Evolutionary conservation across 2,329 filamentous ascomycete genomes (phyloP).

Genomic region (Ophiocordyceps polyrhachis-furcata): DNA sequence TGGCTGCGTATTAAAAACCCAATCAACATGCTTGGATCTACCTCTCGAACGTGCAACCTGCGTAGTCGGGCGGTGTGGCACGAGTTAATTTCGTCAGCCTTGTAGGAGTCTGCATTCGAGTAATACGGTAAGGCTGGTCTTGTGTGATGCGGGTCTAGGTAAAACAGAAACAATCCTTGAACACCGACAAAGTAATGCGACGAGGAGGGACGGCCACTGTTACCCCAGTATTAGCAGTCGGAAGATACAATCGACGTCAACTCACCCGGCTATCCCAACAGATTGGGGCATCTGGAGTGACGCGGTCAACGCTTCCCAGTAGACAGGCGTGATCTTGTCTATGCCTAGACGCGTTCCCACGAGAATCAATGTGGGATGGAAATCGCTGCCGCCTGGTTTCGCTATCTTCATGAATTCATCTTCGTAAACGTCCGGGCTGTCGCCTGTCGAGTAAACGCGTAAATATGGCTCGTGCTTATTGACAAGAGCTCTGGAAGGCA

Average conservation of each 20-base stretch:
- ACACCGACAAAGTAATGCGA: constrained; percentile 48
- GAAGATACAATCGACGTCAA: background rate
- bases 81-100: constrained; percentile 53
- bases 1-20: constrained; percentile 74
- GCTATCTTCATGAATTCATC: constrained; percentile 70
- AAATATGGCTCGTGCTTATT: constrained; percentile 46
- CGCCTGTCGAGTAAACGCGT: constrained; percentile 74
- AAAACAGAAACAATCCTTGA: constrained; percentile 65
- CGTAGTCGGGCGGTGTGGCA: constrained; percentile 79
- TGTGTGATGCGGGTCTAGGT: constrained; percentile 84
- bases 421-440: constrained; percentile 84
- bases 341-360: constrained; percentile 81
- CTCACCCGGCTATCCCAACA: constrained; percentile 87
- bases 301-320: constrained; percentile 82
- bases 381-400: constrained; percentile 41
- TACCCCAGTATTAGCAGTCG: background rate
- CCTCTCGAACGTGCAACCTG: constrained; percentile 67
- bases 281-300: constrained; percentile 76
- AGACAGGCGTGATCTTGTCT: constrained; percentile 83
- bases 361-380: constrained; percentile 73
- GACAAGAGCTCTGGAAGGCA: constrained; percentile 45
- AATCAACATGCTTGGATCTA: constrained; percentile 97
- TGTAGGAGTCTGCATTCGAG: constrained; percentile 37
- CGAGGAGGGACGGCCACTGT: constrained; percentile 74
- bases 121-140: constrained; percentile 52